Base-by-base conservation (phyloP, 2,329 filamentous ascomycete species). In the Neopestalotiopsis rosae region DNA sequence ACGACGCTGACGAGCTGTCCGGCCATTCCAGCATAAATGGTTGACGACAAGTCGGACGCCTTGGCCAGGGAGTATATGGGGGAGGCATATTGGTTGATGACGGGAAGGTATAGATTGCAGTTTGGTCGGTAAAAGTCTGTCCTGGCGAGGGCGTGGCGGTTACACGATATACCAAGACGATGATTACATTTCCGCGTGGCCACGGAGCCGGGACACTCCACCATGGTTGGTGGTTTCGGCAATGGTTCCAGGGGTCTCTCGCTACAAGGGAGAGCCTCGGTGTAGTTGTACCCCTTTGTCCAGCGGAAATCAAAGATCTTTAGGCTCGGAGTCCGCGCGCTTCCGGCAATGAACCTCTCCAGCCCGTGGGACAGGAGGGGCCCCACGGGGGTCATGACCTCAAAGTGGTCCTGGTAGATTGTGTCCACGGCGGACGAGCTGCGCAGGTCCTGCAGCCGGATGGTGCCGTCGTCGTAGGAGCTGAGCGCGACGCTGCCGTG, bases 301-400 rank as follows among this genome's bases (percentile, higher is more conserved):
- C 83, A 85, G 12, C 87, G 85, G 67, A 87, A 86, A 78, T 89
- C 87, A 69, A 88, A 89, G 40, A 88, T 75, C 66, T 86, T 84
- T 67, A 89, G 70, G 10, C 80, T 79, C 0, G 82, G 77, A 4
- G 79, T 79, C 17, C 79, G 78, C 45, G 82, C 83, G 72, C 82
- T 85, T 3, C 86, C 87, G 0, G 82, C 82, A 4, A 88, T 74
- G 69, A 89, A 89, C 13, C 85, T 81, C 63, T 88, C 83, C 1
- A 80, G 79, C 45, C 86, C 86, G 67, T 85, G 85, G 1, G 85
- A 80, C 2, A 88, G 78, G 1, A 89, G 79, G 0, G 85, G 80
- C 69, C 85, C 85, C 34, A 82, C 80, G 14, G 81, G 76, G 38
- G 84, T 80, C 69, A 80, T 81, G 0, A 86, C 80, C 68, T 88